Evolutionary conservation across 1,284 basidiomycete species (phyloP), one percentile per base, ranked within the genome.

Genomic region (Ceratobasidium theobromae): DNA sequence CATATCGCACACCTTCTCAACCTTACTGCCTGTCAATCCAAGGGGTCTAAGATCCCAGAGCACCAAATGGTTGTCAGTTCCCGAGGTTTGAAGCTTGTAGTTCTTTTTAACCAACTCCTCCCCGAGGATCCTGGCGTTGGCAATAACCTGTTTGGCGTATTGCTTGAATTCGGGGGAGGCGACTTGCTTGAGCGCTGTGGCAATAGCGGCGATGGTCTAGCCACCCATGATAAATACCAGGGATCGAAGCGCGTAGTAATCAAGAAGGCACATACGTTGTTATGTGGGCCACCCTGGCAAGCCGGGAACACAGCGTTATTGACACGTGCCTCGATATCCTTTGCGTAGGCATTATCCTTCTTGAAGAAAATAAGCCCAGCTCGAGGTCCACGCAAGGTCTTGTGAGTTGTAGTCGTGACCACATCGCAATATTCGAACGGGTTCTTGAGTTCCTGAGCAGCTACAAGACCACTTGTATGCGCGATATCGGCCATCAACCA

Each of bases 291-390:
- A 80, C 97, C 97, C 82, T 99, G 97, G 86, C 96, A 99, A 49
- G 97, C 97, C 67, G 97, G 97, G 89, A 99, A 99, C 72, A 99
- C 97, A 70, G 97, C 95, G 52, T 95, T 93, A 78, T 99, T 99
- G 75, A 99, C 88, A 66, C 94, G 90, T 62, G 91, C 91, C 84
- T 99, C 96, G 64, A 99, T 85, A 74, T 98, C 91, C 73, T 83
- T 76, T 33, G 83, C 78, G 67, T 84, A 85, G 70, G 78, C 69
- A 74, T 92, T 86, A 78, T 98, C 95, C 81, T 92, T 98, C 78
- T 91, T 86, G 89, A 97, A 99, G 86, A 99, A 99, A 82, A 99
- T 93, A 72, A 99, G 81, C 78, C 97, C 97, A 67, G 96, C 97
- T 74, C 97, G 91, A 70, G 97, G 96, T 69, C 97, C 97, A 77